Base-by-base conservation (phyloP, 371 early-diverging fungal species). In the Mucor piriformis region DNA sequence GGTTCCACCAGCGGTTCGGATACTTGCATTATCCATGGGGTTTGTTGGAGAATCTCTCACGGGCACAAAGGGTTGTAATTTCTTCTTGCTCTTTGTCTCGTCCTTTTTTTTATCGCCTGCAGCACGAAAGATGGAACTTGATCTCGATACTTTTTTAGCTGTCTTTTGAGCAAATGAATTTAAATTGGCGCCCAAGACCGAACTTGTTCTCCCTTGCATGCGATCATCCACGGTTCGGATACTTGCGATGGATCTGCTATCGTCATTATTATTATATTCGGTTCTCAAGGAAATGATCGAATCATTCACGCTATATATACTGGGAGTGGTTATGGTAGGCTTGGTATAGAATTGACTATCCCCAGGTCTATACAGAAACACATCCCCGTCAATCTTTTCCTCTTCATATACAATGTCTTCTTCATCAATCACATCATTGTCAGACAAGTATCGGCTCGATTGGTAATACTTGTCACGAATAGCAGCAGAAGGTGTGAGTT, bases 401-500 rank as follows among this genome's bases (percentile, higher is more conserved):
- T 63, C 55, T 29, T 63, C 67, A 16, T 67, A 58, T 0, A 38
- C 42, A 15, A 52, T 53, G 11, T 55, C 56, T 23, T 62, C 57
- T 49, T 61, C 61, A 29, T 63, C 63, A 7, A 50, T 52, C 5
- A 44, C 20, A 18, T 55, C 42, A 33, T 64, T 56, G 20, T 63
- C 64, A 11, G 61, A 58, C 15, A 64, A 35, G 16, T 63, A 61
- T 7, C 64, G 55, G 15, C 50, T 64, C 11, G 72, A 71, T 50
- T 67, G 64, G 25, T 71, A 71, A 23, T 71, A 71, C 35, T 52
- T 44, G 23, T 71, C 67, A 7, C 72, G 53, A 32, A 71, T 71
- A 21, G 72, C 68, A 15, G 72, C 72, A 13, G 72, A 71, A 5
- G 67, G 64, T 11, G 72, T 67, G 7, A 57, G 29, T 49, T 63